A percentile compares a stretch with the other conserved stretches of the same genome.
phyloP scores from a whole-genome alignment of 257 asterid genomes.

The Solanum arcanum region DNA sequence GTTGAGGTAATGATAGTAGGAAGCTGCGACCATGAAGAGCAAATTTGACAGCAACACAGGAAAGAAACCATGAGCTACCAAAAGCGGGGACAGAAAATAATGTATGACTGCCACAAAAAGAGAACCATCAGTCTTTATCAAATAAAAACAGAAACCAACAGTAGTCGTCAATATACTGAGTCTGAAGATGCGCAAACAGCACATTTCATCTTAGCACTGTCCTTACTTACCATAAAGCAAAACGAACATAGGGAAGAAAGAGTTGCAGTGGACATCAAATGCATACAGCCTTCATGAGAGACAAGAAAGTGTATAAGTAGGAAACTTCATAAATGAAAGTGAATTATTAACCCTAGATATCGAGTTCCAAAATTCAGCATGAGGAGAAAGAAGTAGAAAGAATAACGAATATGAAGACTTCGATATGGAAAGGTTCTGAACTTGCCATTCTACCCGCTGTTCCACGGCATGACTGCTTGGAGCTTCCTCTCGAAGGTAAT shows the following conservation, averaged over 20 bases:
- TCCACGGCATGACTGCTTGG: constrained; percentile 94
- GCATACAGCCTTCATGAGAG: constrained; percentile 83
- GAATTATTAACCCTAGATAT: not conserved
- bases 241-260: constrained; percentile 92
- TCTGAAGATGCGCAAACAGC: not conserved
- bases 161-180: constrained; percentile 1
- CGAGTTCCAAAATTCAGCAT: not conserved
- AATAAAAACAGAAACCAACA: constrained; percentile 1
- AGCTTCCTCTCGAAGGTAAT: constrained; percentile 95
- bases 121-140: not conserved
- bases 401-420: not conserved
- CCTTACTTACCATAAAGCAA: constrained; percentile 83
- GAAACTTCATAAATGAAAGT: constrained; percentile 9
- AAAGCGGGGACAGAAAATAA: constrained; percentile 81
- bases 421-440: constrained; percentile 9
- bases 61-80: constrained; percentile 91
- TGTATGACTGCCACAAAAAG: constrained; percentile 57
- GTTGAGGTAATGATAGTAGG: constrained; percentile 94
- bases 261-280: constrained; percentile 99
- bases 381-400: not conserved
- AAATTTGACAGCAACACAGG: constrained; percentile 77
- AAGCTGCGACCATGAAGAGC: constrained; percentile 88
- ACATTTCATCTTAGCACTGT: not conserved
- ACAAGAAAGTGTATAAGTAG: not conserved
- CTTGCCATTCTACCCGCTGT: constrained; percentile 97